Conservation (phyloP, 805 yeast species). For the Hanseniaspora clermontiae region DNA sequence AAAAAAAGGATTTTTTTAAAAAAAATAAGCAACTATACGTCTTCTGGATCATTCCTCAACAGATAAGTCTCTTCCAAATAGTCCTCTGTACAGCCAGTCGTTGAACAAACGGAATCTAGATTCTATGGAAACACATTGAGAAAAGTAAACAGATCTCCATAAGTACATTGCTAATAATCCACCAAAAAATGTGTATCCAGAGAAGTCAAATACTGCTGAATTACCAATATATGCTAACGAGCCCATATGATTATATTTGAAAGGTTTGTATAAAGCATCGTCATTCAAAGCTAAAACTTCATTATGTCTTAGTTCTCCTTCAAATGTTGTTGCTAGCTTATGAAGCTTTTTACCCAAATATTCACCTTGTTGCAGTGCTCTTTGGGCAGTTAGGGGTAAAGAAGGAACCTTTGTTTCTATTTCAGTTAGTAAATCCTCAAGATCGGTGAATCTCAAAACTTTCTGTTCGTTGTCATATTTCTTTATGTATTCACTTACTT, state of each 20-base stretch:
- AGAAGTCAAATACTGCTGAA: constrained; percentile 55
- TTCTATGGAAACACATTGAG: constrained; percentile 53
- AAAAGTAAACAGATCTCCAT: constrained; percentile 61
- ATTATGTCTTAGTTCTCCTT: constrained; percentile 12
- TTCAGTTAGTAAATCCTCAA: constrained; percentile 38
- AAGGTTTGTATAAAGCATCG: constrained; percentile 43
- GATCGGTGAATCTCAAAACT: constrained; percentile 40
- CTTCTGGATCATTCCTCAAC: constrained; percentile 17
- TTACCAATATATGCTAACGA: constrained; percentile 58
- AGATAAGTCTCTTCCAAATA: constrained; percentile 40
- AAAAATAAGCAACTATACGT: not conserved
- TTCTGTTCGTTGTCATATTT: constrained; percentile 41
- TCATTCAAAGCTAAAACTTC: constrained; percentile 24
- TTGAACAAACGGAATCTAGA: constrained; percentile 50
- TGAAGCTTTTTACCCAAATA: constrained; percentile 51
- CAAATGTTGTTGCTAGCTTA: constrained; percentile 36
- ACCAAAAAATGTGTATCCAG: constrained; percentile 50
- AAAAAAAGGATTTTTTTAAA: constrained; percentile 1
- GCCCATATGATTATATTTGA: constrained; percentile 51
- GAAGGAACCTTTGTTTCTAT: constrained; percentile 54
- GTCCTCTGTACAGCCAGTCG: constrained; percentile 57
- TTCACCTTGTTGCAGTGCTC: constrained; percentile 60
- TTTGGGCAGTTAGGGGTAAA: constrained; percentile 62
- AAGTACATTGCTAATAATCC: constrained; percentile 59
- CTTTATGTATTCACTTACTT: constrained; percentile 39